Conservation (phyloP, 495 filamentous ascomycete genomes). For the Daldinia childiae region DNA sequence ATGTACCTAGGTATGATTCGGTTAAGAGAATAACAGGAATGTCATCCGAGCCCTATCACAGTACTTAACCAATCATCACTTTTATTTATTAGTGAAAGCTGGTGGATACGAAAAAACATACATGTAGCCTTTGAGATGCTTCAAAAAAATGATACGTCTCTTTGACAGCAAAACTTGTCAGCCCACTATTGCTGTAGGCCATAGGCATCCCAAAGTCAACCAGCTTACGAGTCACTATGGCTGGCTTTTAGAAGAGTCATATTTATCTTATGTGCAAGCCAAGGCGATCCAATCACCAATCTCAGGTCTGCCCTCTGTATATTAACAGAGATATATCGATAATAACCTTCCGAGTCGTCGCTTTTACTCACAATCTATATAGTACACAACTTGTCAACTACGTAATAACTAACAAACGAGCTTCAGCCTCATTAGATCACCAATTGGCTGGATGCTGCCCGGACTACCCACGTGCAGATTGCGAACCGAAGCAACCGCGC, state of each 20-base stretch:
- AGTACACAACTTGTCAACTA: background rate
- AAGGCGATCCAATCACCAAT: background rate
- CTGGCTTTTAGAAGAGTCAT: background rate
- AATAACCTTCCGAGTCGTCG: background rate
- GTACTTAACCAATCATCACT: background rate
- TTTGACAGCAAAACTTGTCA: conserved; percentile 20
- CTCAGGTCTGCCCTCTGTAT: background rate
- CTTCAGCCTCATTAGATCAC: conserved; percentile 27
- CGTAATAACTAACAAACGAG: conserved; percentile 1
- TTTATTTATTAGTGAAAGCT: background rate
- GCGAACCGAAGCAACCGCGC: conserved; percentile 13
- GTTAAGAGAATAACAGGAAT: background rate
- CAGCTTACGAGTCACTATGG: conserved; percentile 18
- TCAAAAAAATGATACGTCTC: conserved; percentile 32
- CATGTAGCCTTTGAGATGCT: background rate
- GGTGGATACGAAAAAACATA: background rate
- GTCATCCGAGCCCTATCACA: background rate
- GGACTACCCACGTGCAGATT: background rate
- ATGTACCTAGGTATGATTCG: background rate
- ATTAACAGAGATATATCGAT: background rate
- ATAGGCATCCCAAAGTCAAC: conserved; percentile 2
- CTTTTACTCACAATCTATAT: background rate
- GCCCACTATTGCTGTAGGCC: conserved; percentile 3
- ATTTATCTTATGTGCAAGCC: background rate
- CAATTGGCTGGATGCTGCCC: conserved; percentile 11